These are phyloP conservation scores for Candida easanensis DNA, from an alignment of 805 yeast species.

Conservation along the genomic window DNA sequence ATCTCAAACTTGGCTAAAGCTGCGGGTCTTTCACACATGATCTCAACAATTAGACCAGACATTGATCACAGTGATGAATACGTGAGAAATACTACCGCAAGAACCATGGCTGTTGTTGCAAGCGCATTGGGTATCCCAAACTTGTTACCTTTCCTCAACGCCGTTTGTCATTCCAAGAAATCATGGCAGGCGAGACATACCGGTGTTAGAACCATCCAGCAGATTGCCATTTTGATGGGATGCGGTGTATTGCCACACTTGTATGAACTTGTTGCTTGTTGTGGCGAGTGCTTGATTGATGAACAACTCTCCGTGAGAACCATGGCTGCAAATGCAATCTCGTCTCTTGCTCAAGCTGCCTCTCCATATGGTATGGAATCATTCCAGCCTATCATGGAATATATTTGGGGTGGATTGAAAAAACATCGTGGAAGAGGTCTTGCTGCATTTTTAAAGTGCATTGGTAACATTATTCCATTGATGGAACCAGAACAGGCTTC, in stretches of 20 bases:
- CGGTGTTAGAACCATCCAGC: constrained; percentile 75
- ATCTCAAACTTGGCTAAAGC: constrained; percentile 73
- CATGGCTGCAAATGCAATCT: constrained; percentile 66
- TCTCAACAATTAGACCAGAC: constrained; percentile 77
- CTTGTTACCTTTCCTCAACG: constrained; percentile 75
- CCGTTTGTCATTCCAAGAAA: constrained; percentile 73
- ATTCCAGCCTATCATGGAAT: constrained; percentile 66
- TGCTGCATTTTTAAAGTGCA: constrained; percentile 72
- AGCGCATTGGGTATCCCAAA: constrained; percentile 70
- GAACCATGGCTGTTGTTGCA: constrained; percentile 82
- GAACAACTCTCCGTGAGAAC: constrained; percentile 66
- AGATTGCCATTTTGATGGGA: constrained; percentile 66
- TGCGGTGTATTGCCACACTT: constrained; percentile 74
- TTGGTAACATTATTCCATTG: constrained; percentile 78
- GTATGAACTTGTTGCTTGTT: constrained; percentile 58
- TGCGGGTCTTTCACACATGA: constrained; percentile 78
- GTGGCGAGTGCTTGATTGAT: constrained; percentile 58
- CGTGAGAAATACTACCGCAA: constrained; percentile 69
- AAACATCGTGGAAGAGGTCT: constrained; percentile 74
- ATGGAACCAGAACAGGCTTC: constrained; percentile 83
- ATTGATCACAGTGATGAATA: constrained; percentile 81
- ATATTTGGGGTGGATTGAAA: constrained; percentile 76
- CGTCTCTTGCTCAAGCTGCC: constrained; percentile 76
- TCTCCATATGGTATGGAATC: constrained; percentile 89
- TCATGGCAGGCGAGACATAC: constrained; percentile 84